A percentile compares a stretch with the other conserved stretches of the same genome.
Conservation (phyloP, 192 early-diverging fungal species). For the Coemansia reversa region DNA sequence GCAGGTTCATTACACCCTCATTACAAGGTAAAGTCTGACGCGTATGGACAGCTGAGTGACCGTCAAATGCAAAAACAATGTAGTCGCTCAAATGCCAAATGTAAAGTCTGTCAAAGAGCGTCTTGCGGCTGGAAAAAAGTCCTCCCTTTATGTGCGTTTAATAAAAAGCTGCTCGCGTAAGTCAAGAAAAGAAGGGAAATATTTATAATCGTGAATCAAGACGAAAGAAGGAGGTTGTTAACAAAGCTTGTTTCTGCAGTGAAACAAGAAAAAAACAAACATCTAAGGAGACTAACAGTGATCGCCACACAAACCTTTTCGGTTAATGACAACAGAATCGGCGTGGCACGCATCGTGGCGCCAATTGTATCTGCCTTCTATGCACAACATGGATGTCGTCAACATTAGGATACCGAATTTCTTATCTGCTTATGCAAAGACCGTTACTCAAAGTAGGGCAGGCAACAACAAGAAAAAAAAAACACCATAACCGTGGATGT, state of each 20-base stretch:
- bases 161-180: not conserved
- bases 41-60: conserved; percentile 1
- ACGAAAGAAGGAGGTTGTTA: not conserved
- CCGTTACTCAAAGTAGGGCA: not conserved
- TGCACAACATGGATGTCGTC: not conserved
- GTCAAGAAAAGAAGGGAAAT: not conserved
- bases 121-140: not conserved
- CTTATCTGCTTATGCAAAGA: too few species aligned
- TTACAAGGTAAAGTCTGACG: conserved; percentile 15
- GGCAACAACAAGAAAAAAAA: not conserved
- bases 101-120: not conserved
- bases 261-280: not conserved
- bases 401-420: too few species aligned
- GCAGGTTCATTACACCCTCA: conserved; percentile 41
- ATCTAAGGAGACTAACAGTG: not conserved
- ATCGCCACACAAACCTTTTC: not conserved
- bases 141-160: not conserved
- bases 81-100: not conserved
- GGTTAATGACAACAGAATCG: not conserved
- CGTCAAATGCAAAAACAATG: not conserved
- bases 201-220: not conserved
- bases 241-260: not conserved
- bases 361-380: not conserved
- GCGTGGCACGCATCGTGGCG: not conserved
- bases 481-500: not conserved